Conservation (phyloP, 2,329 filamentous ascomycete species). For the Colletotrichum chlorophyti region DNA sequence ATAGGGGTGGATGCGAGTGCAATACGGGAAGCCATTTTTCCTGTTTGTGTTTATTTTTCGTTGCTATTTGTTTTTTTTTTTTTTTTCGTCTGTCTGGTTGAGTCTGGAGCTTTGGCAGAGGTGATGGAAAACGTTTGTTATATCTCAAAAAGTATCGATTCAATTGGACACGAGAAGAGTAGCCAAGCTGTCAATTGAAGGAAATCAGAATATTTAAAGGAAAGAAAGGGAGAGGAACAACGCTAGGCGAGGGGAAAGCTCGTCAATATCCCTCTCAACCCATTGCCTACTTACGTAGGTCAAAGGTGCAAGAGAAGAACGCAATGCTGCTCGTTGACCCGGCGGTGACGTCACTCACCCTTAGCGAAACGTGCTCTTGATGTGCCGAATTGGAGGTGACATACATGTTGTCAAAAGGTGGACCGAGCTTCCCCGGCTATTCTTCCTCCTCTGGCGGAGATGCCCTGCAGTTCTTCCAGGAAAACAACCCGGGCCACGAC, state of each 20-base stretch:
- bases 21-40: constrained; percentile 41
- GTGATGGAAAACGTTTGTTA: no score
- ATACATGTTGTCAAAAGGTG: no score
- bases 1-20: constrained; percentile 33
- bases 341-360: constrained; percentile 14
- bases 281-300: background rate
- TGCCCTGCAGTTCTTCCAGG: background rate
- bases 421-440: constrained; percentile 1
- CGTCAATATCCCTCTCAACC: no score
- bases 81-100: no score
- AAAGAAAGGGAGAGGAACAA: background rate
- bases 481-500: background rate
- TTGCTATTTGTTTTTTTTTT: background rate
- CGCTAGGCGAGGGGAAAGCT: background rate
- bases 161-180: no score
- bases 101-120: no score
- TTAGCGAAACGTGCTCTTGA: background rate
- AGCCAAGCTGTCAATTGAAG: no score
- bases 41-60: background rate
- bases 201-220: no score
- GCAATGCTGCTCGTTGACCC: constrained; percentile 9
- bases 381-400: constrained; percentile 3
- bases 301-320: background rate
- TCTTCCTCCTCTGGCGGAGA: background rate
- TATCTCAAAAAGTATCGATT: no score